Evolutionary conservation across 2,329 filamentous ascomycete species (phyloP).

Genomic region (Colletotrichum limetticola): DNA sequence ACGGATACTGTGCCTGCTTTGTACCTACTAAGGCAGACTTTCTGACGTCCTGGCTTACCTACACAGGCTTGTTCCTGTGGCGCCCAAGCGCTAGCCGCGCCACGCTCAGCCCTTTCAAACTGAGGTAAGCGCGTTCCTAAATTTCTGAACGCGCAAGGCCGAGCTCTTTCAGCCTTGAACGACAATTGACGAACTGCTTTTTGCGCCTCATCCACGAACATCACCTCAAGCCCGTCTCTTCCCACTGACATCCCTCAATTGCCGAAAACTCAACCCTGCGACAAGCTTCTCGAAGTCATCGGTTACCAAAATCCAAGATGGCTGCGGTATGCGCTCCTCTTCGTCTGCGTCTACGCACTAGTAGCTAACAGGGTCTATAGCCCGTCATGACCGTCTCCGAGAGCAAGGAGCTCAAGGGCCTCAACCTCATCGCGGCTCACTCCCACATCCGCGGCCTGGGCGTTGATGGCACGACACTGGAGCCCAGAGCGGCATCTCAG

Average conservation of each 20-base stretch:
- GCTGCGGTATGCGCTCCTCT: slow-evolving; percentile 58
- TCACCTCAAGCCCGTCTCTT: background rate
- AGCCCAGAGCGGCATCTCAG: slow-evolving; percentile 86
- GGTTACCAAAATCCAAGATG: slow-evolving; percentile 50
- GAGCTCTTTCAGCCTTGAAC: slow-evolving; percentile 19
- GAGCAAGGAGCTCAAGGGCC: slow-evolving; percentile 92
- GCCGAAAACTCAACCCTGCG: background rate
- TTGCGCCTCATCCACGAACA: slow-evolving; percentile 16
- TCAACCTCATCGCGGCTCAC: slow-evolving; percentile 98
- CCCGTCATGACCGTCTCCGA: slow-evolving; percentile 85
- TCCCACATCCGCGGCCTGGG: slow-evolving; percentile 97
- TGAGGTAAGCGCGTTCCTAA: slow-evolving; percentile 29
- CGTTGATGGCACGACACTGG: slow-evolving; percentile 90
- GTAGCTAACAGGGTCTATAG: slow-evolving; percentile 45
- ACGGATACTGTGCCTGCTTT: background rate
- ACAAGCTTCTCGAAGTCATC: background rate
- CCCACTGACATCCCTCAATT: background rate
- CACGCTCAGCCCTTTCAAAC: slow-evolving; percentile 3
- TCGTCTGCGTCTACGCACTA: background rate
- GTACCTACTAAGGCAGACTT: background rate
- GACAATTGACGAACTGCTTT: slow-evolving; percentile 2
- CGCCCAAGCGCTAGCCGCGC: slow-evolving; percentile 26
- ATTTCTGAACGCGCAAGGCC: slow-evolving; percentile 31
- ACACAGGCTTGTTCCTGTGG: slow-evolving; percentile 1
- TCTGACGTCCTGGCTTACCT: background rate